A percentile compares a stretch with the other conserved stretches of the same genome.
Evolutionary conservation across 2,329 filamentous ascomycete species (phyloP).

Genomic region (Penicillium sp.): DNA sequence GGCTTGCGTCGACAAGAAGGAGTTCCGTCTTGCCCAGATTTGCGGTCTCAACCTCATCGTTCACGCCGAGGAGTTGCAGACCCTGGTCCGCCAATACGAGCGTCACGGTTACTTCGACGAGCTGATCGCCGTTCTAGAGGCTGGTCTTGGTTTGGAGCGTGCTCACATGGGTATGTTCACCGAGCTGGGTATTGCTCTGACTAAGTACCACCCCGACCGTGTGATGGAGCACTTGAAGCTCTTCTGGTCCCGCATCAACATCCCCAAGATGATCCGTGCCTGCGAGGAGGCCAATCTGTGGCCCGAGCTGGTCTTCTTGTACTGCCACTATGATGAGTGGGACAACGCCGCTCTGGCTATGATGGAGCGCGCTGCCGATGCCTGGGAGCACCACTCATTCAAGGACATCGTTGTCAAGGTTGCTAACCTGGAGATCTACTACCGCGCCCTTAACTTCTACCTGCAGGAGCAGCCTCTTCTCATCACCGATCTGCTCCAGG

Average conservation of each 20-base stretch:
- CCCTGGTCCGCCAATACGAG: constrained; percentile 95
- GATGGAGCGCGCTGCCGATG: constrained; percentile 95
- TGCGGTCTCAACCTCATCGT: constrained; percentile 97
- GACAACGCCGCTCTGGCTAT: constrained; percentile 96
- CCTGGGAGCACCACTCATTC: constrained; percentile 99
- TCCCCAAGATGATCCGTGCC: constrained; percentile 90
- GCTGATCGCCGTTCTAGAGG: constrained; percentile 88
- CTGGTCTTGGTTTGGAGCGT: constrained; percentile 85
- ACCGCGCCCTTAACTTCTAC: constrained; percentile 94
- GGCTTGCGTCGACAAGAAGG: constrained; percentile 94
- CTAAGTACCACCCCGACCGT: constrained; percentile 90
- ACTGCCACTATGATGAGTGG: constrained; percentile 97
- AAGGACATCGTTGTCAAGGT: constrained; percentile 99
- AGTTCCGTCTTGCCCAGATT: constrained; percentile 97
- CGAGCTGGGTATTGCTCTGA: constrained; percentile 80
- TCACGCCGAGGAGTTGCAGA: constrained; percentile 89
- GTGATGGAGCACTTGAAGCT: constrained; percentile 98
- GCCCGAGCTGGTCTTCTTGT: constrained; percentile 96
- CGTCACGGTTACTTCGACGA: constrained; percentile 97
- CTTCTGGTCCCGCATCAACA: constrained; percentile 97
- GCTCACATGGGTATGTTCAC: constrained; percentile 98
- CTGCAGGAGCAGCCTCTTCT: constrained; percentile 94
- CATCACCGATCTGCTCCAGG: constrained; percentile 90
- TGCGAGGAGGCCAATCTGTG: constrained; percentile 93
- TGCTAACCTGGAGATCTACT: constrained; percentile 97